Evolutionary conservation across 352 stramenopile genomes (phyloP), one percentile per base, ranked within the genome.

Genomic region (Phytophthora sansomeana): DNA sequence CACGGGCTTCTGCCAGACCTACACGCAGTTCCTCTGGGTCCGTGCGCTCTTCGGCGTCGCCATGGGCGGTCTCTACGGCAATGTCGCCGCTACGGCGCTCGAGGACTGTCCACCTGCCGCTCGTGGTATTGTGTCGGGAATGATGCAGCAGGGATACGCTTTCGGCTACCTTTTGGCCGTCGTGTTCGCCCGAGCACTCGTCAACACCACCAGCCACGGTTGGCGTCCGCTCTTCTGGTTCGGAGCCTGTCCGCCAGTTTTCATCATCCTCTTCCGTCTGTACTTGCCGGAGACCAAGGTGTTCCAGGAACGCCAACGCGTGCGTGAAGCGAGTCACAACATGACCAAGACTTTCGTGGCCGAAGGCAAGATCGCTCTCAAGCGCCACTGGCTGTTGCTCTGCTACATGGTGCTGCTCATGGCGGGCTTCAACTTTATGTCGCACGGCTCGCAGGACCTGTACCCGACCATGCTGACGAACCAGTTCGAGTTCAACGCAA

Each of bases 391-490:
- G 75, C 63, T 76, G 47, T 50, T 81, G 49, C 63, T 84, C 14
- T 58, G 28, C 14, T 84, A 84, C 46, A 46, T 84, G 33, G 63
- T 84, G 17, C 41, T 81, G 28, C 58, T 84, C 49, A 84, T 81
- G 75, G 56, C 66, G 10, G 75, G 66, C 17, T 80, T 84, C 65
- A 81, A 78, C 75, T 84, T 84, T 39, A 80, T 80, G 65, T 71
- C 61, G 8, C 72, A 83, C 62, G 75, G 73, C 28, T 83, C 72
- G 21, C 65, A 83, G 48, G 75, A 83, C 9, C 38, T 83, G 50
- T 84, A 81, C 67, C 76, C 76, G 17, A 85, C 76, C 28, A 77
- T 85, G 63, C 76, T 82, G 43, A 72, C 73, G 53, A 80, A 82
- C 62, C 74, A 74, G 30, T 70, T 78, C 60, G 43, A 71, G 46